Conservation (phyloP, 2,329 filamentous ascomycete species). For the Aspergillus piperis region DNA sequence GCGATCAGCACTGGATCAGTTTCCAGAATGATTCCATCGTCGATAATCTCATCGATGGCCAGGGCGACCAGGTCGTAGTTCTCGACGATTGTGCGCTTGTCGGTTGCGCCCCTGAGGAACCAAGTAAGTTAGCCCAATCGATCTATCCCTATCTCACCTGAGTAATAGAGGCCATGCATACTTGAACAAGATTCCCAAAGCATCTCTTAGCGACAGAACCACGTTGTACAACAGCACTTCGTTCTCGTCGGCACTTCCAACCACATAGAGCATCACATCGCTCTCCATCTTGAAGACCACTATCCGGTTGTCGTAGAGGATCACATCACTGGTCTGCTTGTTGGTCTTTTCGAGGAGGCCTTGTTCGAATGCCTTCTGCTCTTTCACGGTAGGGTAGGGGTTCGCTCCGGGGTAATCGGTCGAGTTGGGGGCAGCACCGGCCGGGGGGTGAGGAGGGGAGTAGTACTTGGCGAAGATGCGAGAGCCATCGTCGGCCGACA, state of each 20-base stretch:
- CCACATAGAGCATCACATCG: conserved; percentile 94
- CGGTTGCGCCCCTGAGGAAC: conserved; percentile 75
- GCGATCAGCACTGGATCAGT: conserved; percentile 94
- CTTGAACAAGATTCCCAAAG: conserved; percentile 90
- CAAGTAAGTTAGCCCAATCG: conserved; percentile 18
- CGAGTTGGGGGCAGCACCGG: conserved; percentile 58
- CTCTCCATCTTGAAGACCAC: conserved; percentile 98
- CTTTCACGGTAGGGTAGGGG: conserved; percentile 84
- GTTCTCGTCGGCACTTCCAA: conserved; percentile 90
- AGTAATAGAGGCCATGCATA: conserved; percentile 45
- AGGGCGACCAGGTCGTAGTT: conserved; percentile 97
- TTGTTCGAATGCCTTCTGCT: conserved; percentile 96
- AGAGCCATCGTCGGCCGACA: conserved; percentile 82
- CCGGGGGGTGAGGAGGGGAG: conserved; percentile 66
- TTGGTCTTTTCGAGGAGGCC: conserved; percentile 92
- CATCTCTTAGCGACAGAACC: conserved; percentile 85
- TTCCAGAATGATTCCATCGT: conserved; percentile 95
- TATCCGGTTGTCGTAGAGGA: conserved; percentile 94
- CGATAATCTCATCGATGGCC: conserved; percentile 91
- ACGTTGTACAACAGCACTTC: conserved; percentile 96
- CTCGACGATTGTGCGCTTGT: conserved; percentile 96
- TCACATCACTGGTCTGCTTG: conserved; percentile 93
- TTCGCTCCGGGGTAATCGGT: conserved; percentile 65
- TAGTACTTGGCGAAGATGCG: conserved; percentile 96
- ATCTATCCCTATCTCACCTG: neutral